Evolutionary conservation across 192 early-diverging fungal species (phyloP), one percentile per base, ranked within the genome.

Genomic region (Coemansia sp.): DNA sequence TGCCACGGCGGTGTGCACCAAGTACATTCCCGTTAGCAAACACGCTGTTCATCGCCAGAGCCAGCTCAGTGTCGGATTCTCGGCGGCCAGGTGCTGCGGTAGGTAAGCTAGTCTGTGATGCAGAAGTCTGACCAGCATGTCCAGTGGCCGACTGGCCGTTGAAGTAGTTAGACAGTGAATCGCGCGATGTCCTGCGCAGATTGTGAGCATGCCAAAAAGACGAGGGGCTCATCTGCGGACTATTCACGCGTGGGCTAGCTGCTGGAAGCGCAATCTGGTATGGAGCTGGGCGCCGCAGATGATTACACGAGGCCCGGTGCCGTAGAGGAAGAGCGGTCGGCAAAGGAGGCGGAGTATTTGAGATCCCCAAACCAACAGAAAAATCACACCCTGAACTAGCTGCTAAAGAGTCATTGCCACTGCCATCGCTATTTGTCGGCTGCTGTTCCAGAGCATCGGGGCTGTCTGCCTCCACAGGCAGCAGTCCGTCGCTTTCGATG

Each of bases 11-110:
- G 39, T 74, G 73, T 16, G 69, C 32, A 4, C 80, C 80, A 62
- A 77, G 63, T 36, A 77, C 69, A 32, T 82, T 74, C 37, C 71
- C 80, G 39, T 69, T 73, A 18, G 68, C 71, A 74, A 82, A 82
- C 16, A 72, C 80, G 41, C 63, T 68, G 58, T 82, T 76, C 80
- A 82, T 82, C 0, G 80, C 80, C 65, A 82, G 68, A 26, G 80
- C 80, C 57, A 82, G 68, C 65, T 82, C 80, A 0, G 68, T 74
- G 42, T 82, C 80, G 8, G 80, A 82, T 57, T 82, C 80, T n/a
- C 80, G 71, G 18, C 80, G 71, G 15, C 55, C 69, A 58, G 66
- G 65, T 41, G 51, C 48, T 10, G 41, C 64, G 3, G 48, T 57
- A 8, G 73, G 64, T 51, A 66, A 15, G 19, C 40, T 59, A 22